These are phyloP conservation scores for Lomentospora prolificans DNA, from an alignment of 2,329 filamentous ascomycete species.

Conservation along the genomic window DNA sequence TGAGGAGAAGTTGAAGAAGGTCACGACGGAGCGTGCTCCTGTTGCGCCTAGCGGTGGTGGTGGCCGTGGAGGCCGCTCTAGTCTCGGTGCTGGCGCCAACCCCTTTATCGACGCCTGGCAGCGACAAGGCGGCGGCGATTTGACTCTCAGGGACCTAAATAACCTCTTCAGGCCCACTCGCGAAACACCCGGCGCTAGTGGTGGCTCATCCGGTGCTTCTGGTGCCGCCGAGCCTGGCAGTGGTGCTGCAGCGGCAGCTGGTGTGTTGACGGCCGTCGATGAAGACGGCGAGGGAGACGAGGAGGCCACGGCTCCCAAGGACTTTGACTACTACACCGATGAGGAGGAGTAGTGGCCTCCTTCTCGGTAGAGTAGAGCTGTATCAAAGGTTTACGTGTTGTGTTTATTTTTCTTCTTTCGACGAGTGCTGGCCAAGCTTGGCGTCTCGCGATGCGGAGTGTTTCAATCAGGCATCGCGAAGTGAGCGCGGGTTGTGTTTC, in stretches of 20 bases:
- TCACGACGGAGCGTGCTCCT: conserved; percentile 51
- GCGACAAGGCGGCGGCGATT: conserved; percentile 22
- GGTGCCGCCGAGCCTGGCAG: conserved; percentile 17
- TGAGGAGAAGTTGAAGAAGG: conserved; percentile 88
- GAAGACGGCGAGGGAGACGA: conserved; percentile 69
- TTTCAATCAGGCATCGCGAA: neutral
- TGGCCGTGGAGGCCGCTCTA: conserved; percentile 21
- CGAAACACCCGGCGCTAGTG: conserved; percentile 9
- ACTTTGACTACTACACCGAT: conserved; percentile 74
- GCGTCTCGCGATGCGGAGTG: neutral
- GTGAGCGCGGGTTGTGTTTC: neutral
- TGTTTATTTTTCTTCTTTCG: neutral
- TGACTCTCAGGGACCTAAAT: conserved; percentile 17
- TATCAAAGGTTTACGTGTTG: neutral
- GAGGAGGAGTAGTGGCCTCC: conserved; percentile 44
- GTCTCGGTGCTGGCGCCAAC: conserved; percentile 22
- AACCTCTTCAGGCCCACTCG: conserved; percentile 8
- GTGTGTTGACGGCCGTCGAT: conserved; percentile 76
- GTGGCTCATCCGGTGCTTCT: conserved; percentile 12
- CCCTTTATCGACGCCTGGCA: conserved; percentile 33
- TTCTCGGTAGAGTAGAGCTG: conserved; percentile 20
- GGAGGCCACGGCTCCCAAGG: conserved; percentile 58
- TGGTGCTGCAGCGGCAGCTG: conserved; percentile 58
- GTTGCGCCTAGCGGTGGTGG: conserved; percentile 31
- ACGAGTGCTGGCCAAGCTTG: neutral